These are phyloP conservation scores for Puccinellia tenuiflora DNA, from an alignment of 176 grass and related monocot species.

Conservation along the genomic window DNA sequence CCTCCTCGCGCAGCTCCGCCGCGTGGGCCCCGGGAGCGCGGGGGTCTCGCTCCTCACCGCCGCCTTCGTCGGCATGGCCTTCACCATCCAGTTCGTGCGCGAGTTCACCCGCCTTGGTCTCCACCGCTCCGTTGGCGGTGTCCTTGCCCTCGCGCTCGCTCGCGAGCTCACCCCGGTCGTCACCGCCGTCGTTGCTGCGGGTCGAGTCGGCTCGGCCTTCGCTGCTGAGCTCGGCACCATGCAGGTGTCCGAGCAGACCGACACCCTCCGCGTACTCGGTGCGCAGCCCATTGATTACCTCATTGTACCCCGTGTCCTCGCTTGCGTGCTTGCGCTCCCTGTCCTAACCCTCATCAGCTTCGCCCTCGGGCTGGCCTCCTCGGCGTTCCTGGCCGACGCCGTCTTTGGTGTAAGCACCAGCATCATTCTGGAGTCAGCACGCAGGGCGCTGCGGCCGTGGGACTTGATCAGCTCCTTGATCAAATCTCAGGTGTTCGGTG, in stretches of 20 bases:
- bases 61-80: conserved; percentile 96
- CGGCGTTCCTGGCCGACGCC: conserved; percentile 75
- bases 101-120: conserved; percentile 98
- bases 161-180: conserved; percentile 91
- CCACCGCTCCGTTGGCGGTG: conserved; percentile 91
- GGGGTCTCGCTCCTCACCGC: conserved; percentile 93
- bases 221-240: conserved; percentile 96
- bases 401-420: conserved; percentile 90
- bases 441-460: conserved; percentile 79
- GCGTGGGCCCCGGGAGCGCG: conserved; percentile 69
- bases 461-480: conserved; percentile 88
- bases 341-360: conserved; percentile 85
- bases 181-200: conserved; percentile 76
- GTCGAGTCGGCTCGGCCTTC: conserved; percentile 89
- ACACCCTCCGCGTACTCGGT: conserved; percentile 84
- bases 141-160: conserved; percentile 84
- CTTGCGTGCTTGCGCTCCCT: conserved; percentile 79
- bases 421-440: conserved; percentile 97
- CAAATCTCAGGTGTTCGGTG: conserved; percentile 90
- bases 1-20: conserved; percentile 78
- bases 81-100: conserved; percentile 99
- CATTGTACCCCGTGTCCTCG: conserved; percentile 75
- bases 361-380: conserved; percentile 73
- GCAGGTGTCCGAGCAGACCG: conserved; percentile 98
- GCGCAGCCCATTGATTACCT: conserved; percentile 88